phyloP scores from a whole-genome alignment of 208 protist genomes.

The Lotmaria passim region DNA sequence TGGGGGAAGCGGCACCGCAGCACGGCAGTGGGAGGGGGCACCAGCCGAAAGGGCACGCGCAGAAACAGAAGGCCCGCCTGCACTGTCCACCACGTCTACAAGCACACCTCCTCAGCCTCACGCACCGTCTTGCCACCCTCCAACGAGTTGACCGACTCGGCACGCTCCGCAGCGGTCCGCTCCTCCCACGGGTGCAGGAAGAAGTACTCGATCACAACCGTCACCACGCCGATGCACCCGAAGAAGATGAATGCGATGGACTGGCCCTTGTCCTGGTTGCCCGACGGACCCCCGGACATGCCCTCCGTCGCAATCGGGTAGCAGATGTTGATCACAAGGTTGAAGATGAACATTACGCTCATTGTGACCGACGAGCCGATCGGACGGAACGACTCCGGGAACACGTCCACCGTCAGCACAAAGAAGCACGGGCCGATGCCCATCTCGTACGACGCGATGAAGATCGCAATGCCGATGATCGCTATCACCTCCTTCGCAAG shows the following conservation, averaged over 20 bases:
- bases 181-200: slow-evolving; percentile 47
- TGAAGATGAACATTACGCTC: slow-evolving; percentile 42
- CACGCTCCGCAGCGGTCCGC: neutral
- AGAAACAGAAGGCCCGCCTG: neutral
- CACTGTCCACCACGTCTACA: neutral
- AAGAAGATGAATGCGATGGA: slow-evolving; percentile 51
- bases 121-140: neutral
- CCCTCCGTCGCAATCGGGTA: slow-evolving; percentile 45
- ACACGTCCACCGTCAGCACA: slow-evolving; percentile 43
- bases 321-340: slow-evolving; percentile 42
- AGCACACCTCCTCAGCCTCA: neutral
- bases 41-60: neutral
- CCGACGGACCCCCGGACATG: slow-evolving; percentile 50
- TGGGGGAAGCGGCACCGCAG: too few species aligned
- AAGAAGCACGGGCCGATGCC: slow-evolving; percentile 54
- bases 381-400: slow-evolving; percentile 39
- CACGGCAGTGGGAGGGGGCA: too few species aligned
- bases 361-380: slow-evolving; percentile 35
- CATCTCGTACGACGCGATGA: slow-evolving; percentile 43
- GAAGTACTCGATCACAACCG: slow-evolving; percentile 41
- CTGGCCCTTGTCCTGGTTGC: slow-evolving; percentile 54
- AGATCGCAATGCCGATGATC: slow-evolving; percentile 45
- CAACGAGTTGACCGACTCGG: neutral
- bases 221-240: slow-evolving; percentile 38
- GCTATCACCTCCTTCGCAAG: slow-evolving; percentile 30